These are phyloP conservation scores for Lactarius trivialis DNA, from an alignment of 768 basidiomycete genomes.

Conservation along the genomic window DNA sequence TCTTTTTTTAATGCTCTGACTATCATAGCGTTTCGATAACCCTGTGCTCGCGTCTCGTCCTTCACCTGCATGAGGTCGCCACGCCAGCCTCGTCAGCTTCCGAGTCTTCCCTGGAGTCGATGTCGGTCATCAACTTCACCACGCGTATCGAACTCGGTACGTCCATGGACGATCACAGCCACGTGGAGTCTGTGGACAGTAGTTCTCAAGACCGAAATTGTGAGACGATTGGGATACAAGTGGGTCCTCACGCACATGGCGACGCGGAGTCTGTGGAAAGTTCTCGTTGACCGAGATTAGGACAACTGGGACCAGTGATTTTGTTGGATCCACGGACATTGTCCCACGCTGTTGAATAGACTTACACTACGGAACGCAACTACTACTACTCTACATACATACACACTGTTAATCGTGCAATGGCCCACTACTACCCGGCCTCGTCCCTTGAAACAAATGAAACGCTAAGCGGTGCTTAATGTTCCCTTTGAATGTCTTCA, in stretches of 20 bases:
- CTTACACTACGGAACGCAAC: not conserved
- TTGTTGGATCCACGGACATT: not conserved
- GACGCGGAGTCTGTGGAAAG: too few relatives aligned
- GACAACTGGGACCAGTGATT: not conserved
- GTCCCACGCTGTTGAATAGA: not conserved
- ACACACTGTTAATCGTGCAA: not conserved
- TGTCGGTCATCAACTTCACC: conserved; percentile 25
- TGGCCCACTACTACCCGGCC: not conserved
- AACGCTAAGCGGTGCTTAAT: too few relatives aligned
- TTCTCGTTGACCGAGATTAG: too few relatives aligned
- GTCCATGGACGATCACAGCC: not conserved
- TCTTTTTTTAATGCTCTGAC: not conserved
- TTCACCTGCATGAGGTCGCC: conserved; percentile 44
- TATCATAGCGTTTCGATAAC: conserved; percentile 40
- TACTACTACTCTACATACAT: not conserved
- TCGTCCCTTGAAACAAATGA: not conserved
- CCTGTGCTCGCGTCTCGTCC: conserved; percentile 50
- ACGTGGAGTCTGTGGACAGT: not conserved
- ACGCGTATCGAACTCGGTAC: conserved; percentile 15
- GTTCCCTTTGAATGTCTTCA: too few relatives aligned
- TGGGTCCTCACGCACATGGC: too few relatives aligned
- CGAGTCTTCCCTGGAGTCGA: not conserved
- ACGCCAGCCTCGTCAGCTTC: not conserved
- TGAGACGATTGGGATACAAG: not conserved
- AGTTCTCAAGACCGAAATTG: too few relatives aligned